A percentile compares a stretch with the other conserved stretches of the same genome.
Conservation (phyloP, 2,329 filamentous ascomycete species). For the Colletotrichum graminicola region DNA sequence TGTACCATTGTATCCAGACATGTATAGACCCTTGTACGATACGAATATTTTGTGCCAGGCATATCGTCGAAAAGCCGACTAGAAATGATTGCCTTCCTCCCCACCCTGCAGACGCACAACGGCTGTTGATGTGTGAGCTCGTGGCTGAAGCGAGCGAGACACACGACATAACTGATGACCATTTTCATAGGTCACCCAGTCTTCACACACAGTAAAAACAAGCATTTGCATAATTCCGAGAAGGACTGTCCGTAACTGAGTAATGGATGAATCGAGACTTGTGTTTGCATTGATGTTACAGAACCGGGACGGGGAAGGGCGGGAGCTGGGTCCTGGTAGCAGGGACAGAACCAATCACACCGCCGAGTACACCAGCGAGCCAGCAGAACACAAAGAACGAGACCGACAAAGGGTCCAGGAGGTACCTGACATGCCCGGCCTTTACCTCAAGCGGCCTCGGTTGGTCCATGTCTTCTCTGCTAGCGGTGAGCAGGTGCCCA, state of each 20-base stretch:
- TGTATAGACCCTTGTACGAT: slow-evolving; percentile 42
- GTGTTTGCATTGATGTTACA: slow-evolving; percentile 39
- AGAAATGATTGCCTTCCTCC: slow-evolving; percentile 1
- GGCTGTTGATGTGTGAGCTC: neutral
- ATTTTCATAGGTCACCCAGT: neutral
- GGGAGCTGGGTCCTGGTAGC: slow-evolving; percentile 36
- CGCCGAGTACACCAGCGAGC: slow-evolving; percentile 23
- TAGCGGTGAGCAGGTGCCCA: slow-evolving; percentile 42
- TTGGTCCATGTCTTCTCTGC: slow-evolving; percentile 12
- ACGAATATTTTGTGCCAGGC: slow-evolving; percentile 28
- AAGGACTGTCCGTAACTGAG: slow-evolving; percentile 1
- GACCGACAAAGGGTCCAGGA: neutral
- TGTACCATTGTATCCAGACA: slow-evolving; percentile 40
- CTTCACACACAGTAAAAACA: neutral
- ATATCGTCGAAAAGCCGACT: neutral
- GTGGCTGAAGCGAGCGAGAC: no score
- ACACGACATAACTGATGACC: neutral
- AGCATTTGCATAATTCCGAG: slow-evolving; percentile 24
- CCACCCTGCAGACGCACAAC: neutral
- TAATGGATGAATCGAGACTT: slow-evolving; percentile 25
- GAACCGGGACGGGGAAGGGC: slow-evolving; percentile 37
- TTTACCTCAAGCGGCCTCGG: slow-evolving; percentile 14
- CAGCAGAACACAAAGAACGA: slow-evolving; percentile 20
- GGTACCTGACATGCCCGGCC: neutral
- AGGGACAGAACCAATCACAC: slow-evolving; percentile 34